Evolutionary conservation across 2,329 filamentous ascomycete species (phyloP), one percentile per base, ranked within the genome.

Genomic region (Trichoderma atroviride): DNA sequence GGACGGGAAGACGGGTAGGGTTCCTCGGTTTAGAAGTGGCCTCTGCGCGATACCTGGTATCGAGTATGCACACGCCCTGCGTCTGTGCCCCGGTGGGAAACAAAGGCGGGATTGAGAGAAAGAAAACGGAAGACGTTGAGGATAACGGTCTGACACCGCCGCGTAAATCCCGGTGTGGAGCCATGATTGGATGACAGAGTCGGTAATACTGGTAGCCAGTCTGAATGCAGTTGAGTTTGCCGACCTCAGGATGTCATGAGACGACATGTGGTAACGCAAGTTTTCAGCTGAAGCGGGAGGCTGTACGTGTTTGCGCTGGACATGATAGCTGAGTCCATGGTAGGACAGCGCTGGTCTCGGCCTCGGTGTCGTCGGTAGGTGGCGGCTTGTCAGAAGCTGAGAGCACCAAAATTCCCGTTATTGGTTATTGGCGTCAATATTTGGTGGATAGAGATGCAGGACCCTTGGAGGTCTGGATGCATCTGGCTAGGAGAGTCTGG

Each of bases 21-120:
- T 47, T 33, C 47, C 27, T 43, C 27, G 40, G 27, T 53, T 47
- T 27, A 31, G 60, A 35, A 22, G 50, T 64, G 61, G 60, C 33
- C 47, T 66, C 53, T 57, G 62, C 37, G 37, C 40, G 27, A 57
- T 47, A 57, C 60, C 47, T 27, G 53, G 62, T 43, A 66, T 47
- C 52, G 24, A 47, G 52, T 66, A 66, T 66, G 62, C 62, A 66
- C 62, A 66, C 62, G 37, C 62, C 62, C 62, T 27, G 62, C n/a
- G 61, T 55, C 61, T 37, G 50, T 27, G 33, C 24, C 31, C 16
- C 31, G 53, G 53, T 43, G 52, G 47, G 50, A 64, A 56, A 43
- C 9, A 43, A 35, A 14, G 50, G 19, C 33, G 35, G 52, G 33
- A 37, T 31, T 31, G 22, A 58, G 29, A 58, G 14, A 24, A 29